Conservation (phyloP, 176 grass and related monocot species). For the Tillandsia fasciculata region DNA sequence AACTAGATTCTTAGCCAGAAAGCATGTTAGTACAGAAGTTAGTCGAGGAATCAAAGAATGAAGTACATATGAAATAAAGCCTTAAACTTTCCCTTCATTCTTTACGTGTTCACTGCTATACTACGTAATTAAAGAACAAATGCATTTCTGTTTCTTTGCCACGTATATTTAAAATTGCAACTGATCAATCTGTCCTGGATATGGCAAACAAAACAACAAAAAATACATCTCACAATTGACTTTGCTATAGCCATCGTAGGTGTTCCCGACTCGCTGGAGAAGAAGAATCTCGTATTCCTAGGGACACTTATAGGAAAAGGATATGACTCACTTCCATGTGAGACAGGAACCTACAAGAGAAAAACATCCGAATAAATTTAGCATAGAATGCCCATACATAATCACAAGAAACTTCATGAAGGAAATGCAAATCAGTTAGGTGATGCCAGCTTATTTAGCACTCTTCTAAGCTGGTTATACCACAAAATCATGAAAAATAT, state of each 20-base stretch:
- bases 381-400: not conserved
- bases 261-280: slow-evolving; percentile 64
- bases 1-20: no score
- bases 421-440: no score
- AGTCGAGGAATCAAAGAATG: no score
- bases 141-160: no score
- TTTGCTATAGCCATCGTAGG: slow-evolving; percentile 86
- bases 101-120: no score
- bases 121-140: no score
- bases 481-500: not conserved
- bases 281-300: slow-evolving; percentile 81
- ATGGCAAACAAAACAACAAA: slow-evolving; percentile 1
- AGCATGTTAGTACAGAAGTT: no score
- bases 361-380: slow-evolving; percentile 15
- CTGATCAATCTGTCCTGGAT: not conserved
- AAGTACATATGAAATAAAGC: no score
- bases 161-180: no score
- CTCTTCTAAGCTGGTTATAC: not conserved
- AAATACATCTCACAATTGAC: slow-evolving; percentile 65
- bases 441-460: not conserved
- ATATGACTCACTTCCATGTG: slow-evolving; percentile 67
- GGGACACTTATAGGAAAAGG: slow-evolving; percentile 78
- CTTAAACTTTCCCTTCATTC: no score
- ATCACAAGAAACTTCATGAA: no score
- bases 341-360: slow-evolving; percentile 71